Evolutionary conservation across 805 yeast genomes (phyloP), one percentile per base, ranked within the genome.

Genomic region (Cyberlindnera mycetangii): DNA sequence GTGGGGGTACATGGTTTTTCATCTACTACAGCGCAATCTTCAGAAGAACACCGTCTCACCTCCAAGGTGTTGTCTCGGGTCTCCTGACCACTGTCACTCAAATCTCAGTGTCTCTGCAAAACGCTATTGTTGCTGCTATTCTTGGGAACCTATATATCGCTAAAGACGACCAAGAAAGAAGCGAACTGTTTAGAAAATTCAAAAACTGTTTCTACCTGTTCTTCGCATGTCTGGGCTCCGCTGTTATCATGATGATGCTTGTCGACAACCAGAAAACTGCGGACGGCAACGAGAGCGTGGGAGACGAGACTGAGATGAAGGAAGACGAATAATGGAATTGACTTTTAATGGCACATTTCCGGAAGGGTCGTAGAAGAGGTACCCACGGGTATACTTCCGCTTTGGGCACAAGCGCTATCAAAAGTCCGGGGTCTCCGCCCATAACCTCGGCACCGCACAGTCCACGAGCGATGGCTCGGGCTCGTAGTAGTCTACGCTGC

Each of bases 1-100:
- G 64, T 2, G 47, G 49, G 1, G 66, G 66, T 31, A 37, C 62
- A 2, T 70, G 58, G 47, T 69, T 65, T 49, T 59, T 66, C 19
- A 56, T 66, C 2, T 70, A 62, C 39, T 42, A 64, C 34, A 65
- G 59, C 31, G 59, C 63, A 3, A 52, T 69, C 10, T 55, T 61
- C 49, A 37, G 57, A 37, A 42, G 56, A 14, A 62, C 72, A 7
- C 75, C 76, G 1, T 36, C 51, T 4, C 65, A 67, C 33, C 45
- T 67, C 9, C 74, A 70, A 39, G 75, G 72, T 16, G 64, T 67
- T 20, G 69, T 69, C 6, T 47, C 66, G 3, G 75, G 72, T 1
- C 49, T 69, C 7, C 55, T 60, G 22, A 65, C 60, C 41, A 67
- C 74, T 1, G 49, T 56, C 8, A 64, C 62, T 0, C 74, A 70